Percentiles rank a stretch among this genome's conserved stretches.
Conservation (phyloP, 805 yeast species). For the Pichia heedii region DNA sequence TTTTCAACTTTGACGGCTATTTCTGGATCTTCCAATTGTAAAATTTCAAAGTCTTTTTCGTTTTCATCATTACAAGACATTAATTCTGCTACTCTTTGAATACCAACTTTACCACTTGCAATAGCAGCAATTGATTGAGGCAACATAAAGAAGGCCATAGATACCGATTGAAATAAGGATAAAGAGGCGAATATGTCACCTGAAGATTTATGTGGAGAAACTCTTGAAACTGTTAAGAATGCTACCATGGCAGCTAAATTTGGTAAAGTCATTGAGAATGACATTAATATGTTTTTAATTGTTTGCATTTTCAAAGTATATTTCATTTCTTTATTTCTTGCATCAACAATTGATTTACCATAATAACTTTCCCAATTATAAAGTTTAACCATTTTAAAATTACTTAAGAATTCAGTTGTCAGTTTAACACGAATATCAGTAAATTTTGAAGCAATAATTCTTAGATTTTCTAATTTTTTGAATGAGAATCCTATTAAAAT, state of each 20-base stretch:
- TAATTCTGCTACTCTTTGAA: conserved; percentile 46
- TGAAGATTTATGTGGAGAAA: conserved; percentile 34
- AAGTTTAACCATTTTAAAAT: conserved; percentile 72
- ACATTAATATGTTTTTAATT: conserved; percentile 46
- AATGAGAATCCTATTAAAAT: conserved; percentile 36
- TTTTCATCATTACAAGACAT: conserved; percentile 34
- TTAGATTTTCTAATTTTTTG: conserved; percentile 39
- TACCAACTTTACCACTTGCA: conserved; percentile 55
- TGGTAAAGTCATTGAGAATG: conserved; percentile 54
- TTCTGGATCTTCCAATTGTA: conserved; percentile 15
- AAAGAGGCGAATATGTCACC: conserved; percentile 63
- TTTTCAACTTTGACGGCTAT: conserved; percentile 42
- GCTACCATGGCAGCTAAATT: conserved; percentile 60
- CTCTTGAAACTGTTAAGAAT: conserved; percentile 32
- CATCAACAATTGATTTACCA: conserved; percentile 39
- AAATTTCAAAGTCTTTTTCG: conserved; percentile 22
- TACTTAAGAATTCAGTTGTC: conserved; percentile 70
- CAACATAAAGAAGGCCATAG: conserved; percentile 54
- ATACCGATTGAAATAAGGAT: conserved; percentile 51
- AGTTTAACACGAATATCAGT: conserved; percentile 74
- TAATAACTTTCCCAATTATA: conserved; percentile 90
- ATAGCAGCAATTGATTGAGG: conserved; percentile 62
- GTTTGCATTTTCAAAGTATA: conserved; percentile 52
- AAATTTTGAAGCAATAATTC: conserved; percentile 45
- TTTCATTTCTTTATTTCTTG: conserved; percentile 55